Evolutionary conservation across 768 basidiomycete species (phyloP), one percentile per base, ranked within the genome.

Genomic region (Trametes sanguinea): DNA sequence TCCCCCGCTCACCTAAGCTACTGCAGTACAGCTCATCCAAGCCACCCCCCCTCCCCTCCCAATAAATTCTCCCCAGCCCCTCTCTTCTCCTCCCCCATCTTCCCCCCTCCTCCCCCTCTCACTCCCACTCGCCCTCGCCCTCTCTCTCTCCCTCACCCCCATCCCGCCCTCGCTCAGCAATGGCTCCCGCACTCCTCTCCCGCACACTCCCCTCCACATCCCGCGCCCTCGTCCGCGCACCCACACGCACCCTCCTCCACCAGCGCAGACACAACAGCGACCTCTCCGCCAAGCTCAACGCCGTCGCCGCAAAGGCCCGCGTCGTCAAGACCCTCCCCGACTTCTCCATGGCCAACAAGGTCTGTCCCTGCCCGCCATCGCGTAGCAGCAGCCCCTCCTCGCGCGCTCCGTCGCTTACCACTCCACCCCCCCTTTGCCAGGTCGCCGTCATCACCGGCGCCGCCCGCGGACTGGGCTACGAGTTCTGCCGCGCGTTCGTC

Each of bases 401-500:
- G 39, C 61, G 29, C 53, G 44, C 44, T 17, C 51, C 46, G 45
- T 22, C 54, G 43, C 59, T 59, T 22, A 44, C 64, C 48, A 35
- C 65, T 6, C 11, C 35, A 11, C 35, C 35, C 35, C 35, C 35
- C 35, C 35, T 37, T 61, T 42, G 56, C 30, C 63, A 96, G 88
- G 94, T 94, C 56, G 93, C 92, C 76, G 78, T 95, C 68, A 87
- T 98, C 53, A 98, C 96, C 42, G 96, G 96, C 48, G 96, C 88
- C 56, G 96, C 95, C 11, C 83, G 91, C 69, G 96, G 96, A 6
- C 78, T 98, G 48, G 96, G 96, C 6, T 83, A 90, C 66, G 89
- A 94, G 74, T 94, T 98, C 72, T 95, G 94, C 72, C 84, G 87
- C 48, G 94, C 94, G 11, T 95, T 98, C 74, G 69, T 95, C 66